phyloP scores from a whole-genome alignment of 257 asterid genomes.

The Solanum chaucha region DNA sequence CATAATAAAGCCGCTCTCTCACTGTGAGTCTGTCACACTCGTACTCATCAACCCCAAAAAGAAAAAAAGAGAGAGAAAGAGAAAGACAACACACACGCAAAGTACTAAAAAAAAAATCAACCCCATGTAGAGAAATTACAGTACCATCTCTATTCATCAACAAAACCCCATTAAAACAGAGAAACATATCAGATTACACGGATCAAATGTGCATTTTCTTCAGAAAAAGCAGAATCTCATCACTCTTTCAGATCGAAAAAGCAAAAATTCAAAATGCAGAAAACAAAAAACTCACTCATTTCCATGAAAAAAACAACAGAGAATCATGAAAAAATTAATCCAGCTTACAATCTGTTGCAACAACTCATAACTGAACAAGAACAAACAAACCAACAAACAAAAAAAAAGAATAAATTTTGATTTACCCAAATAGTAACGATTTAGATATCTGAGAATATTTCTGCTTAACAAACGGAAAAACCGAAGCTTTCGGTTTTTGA shows the following conservation, averaged over 20 bases:
- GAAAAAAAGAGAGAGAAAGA: not conserved
- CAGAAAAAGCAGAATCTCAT: not conserved
- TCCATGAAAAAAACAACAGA: not conserved
- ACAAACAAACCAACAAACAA: not conserved
- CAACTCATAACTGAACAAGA: not conserved
- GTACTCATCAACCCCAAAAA: not conserved
- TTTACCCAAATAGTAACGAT: not conserved
- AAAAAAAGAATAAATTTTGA: not conserved
- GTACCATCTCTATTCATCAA: not conserved
- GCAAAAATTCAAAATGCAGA: not conserved
- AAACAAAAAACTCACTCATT: not conserved
- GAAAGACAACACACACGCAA: not conserved
- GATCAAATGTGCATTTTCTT: not conserved
- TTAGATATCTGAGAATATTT: not conserved
- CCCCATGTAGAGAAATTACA: not conserved
- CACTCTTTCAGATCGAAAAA: not conserved
- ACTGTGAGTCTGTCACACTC: not conserved
- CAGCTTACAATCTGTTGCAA: not conserved
- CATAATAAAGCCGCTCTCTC: not conserved
- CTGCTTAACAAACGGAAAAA: slow-evolving; percentile 12
- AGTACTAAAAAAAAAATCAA: not conserved
- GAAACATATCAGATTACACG: not conserved
- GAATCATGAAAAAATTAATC: not conserved
- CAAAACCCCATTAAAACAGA: not conserved
- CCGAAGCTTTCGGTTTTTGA: slow-evolving; percentile 7